Percentiles rank a stretch among this genome's conserved stretches.
Conservation (phyloP, 2,329 filamentous ascomycete species). For the Diaporthe aspalathi region DNA sequence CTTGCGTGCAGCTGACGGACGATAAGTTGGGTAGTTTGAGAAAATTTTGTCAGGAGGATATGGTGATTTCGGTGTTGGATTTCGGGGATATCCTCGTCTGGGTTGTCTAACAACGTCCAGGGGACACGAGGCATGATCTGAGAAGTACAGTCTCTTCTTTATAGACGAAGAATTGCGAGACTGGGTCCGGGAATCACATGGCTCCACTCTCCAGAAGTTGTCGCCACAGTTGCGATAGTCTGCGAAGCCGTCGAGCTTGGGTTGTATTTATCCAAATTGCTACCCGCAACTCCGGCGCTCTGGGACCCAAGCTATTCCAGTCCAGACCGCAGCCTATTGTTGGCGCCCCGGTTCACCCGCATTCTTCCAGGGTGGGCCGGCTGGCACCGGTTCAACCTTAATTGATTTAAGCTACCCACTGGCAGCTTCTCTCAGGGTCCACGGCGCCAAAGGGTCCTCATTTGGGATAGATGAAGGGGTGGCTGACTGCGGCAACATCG, state of each 20-base stretch:
- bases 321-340: slow-evolving; percentile 31
- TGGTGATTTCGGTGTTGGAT: background rate
- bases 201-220: slow-evolving; percentile 1
- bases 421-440: slow-evolving; percentile 24
- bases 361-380: background rate
- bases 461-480: slow-evolving; percentile 30
- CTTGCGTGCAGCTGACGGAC: background rate
- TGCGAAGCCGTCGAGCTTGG: slow-evolving; percentile 22
- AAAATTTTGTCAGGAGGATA: too few relatives aligned
- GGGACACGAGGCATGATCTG: background rate
- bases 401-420: slow-evolving; percentile 32
- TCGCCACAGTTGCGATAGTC: slow-evolving; percentile 14
- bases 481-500: slow-evolving; percentile 23
- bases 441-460: slow-evolving; percentile 2
- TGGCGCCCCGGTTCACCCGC: slow-evolving; percentile 7
- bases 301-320: slow-evolving; percentile 26
- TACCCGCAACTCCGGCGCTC: slow-evolving; percentile 23
- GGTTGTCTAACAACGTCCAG: slow-evolving; percentile 18
- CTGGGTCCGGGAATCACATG: background rate
- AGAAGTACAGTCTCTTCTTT: slow-evolving; percentile 8
- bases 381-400: slow-evolving; percentile 29
- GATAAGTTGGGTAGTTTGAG: background rate
- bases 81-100: slow-evolving; percentile 17
- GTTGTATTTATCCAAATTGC: slow-evolving; percentile 38
- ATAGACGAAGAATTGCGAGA: background rate